These are phyloP conservation scores for Eucalyptus fibrosa DNA, from an alignment of 345 rosid species.

Conservation along the genomic window DNA sequence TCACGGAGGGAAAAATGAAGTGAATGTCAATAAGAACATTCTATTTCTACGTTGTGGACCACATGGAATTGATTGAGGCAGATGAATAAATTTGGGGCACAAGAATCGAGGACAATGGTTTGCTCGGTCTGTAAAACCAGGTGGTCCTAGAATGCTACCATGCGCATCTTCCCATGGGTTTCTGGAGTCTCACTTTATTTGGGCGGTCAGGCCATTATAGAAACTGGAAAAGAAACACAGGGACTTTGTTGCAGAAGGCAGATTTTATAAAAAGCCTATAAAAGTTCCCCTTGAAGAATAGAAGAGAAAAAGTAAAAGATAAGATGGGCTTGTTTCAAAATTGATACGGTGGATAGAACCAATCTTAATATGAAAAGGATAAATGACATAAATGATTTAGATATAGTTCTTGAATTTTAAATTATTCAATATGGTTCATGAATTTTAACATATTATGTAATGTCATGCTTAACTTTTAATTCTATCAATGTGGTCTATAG, in stretches of 20 bases:
- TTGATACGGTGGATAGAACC: not conserved
- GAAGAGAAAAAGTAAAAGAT: not conserved
- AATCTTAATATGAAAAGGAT: not conserved
- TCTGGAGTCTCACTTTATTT: not conserved
- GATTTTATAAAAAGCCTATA: not conserved
- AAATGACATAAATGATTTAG: not conserved
- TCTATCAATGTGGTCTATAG: fast-evolving
- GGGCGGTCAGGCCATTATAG: not conserved
- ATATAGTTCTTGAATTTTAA: not conserved
- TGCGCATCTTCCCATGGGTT: not conserved
- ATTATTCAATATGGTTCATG: not conserved
- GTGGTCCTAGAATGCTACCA: not conserved
- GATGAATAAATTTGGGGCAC: not conserved
- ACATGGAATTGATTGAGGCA: not conserved
- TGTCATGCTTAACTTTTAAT: not conserved
- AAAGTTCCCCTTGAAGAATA: not conserved
- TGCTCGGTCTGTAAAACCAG: not conserved
- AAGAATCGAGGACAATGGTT: not conserved
- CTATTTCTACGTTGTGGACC: not conserved
- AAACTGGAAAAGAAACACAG: not conserved
- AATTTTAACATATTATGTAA: not conserved
- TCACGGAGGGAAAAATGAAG: not conserved
- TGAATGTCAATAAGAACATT: not conserved
- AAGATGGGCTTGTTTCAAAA: not conserved
- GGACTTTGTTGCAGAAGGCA: not conserved